Evolutionary conservation across 345 rosid genomes (phyloP).

Genomic region (Eucalyptus regnans): DNA sequence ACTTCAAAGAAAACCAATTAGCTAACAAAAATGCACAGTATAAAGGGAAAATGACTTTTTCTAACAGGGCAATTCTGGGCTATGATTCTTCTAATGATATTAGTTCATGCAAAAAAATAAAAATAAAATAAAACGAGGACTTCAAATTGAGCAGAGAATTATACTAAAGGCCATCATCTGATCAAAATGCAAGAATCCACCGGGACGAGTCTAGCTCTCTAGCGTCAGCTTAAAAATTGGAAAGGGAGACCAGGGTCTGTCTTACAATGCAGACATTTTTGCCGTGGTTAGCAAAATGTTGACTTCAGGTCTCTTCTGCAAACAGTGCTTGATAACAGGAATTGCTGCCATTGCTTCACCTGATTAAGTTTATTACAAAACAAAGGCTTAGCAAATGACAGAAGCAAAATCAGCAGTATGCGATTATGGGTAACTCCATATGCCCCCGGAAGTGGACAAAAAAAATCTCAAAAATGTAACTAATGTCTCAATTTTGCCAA

Average conservation of each 20-base stretch:
- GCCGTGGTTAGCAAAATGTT: conserved; percentile 73
- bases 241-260: not conserved
- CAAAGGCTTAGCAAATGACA: not conserved
- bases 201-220: not conserved
- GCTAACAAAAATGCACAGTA: not conserved
- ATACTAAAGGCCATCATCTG: not conserved
- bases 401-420: not conserved
- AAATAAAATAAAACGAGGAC: not conserved
- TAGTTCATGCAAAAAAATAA: not conserved
- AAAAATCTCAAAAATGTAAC: not conserved
- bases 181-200: not conserved
- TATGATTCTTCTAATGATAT: not conserved
- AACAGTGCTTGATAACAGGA: conserved; percentile 60
- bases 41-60: not conserved
- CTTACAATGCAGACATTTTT: conserved; percentile 66
- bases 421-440: not conserved
- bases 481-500: not conserved
- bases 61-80: not conserved
- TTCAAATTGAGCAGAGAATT: not conserved
- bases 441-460: not conserved
- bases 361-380: not conserved
- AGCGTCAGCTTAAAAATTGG: not conserved
- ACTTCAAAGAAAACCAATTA: not conserved
- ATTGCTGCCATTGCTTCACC: conserved; percentile 97
- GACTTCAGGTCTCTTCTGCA: conserved; percentile 36